These are phyloP conservation scores for Camellia lanceoleosa DNA, from an alignment of 148 eudicot genomes.

Conservation along the genomic window DNA sequence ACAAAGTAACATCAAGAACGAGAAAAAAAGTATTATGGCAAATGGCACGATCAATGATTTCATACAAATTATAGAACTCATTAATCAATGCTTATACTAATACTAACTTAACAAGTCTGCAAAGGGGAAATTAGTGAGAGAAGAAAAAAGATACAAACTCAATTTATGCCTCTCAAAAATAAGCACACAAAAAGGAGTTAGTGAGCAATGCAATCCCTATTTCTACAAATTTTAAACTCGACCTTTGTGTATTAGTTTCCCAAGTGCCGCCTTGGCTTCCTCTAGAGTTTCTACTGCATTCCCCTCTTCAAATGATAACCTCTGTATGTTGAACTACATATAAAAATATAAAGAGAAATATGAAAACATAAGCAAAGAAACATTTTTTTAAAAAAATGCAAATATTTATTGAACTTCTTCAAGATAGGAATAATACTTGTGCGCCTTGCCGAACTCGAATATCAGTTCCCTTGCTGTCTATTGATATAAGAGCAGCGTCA, in stretches of 20 bases:
- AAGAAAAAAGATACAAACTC: neutral
- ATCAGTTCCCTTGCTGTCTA: conserved; percentile 93
- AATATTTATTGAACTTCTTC: neutral
- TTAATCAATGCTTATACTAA: too few species aligned
- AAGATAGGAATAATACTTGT: conserved; percentile 49
- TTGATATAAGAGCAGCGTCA: conserved; percentile 93
- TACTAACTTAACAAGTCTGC: neutral
- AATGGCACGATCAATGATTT: too few species aligned
- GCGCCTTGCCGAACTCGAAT: conserved; percentile 97
- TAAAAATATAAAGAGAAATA: neutral
- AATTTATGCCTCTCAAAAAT: neutral
- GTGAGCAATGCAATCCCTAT: conserved; percentile 17
- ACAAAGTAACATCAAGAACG: too few species aligned
- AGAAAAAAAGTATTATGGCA: too few species aligned
- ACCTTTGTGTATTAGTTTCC: conserved; percentile 64
- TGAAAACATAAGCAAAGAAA: neutral
- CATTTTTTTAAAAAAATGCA: neutral
- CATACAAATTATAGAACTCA: neutral
- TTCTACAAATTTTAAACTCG: conserved; percentile 57
- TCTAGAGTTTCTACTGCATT: conserved; percentile 78
- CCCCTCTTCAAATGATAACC: conserved; percentile 82
- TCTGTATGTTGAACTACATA: conserved; percentile 83
- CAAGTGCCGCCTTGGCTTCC: conserved; percentile 81
- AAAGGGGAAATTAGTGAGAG: neutral
- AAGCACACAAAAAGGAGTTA: neutral